Base-by-base conservation (phyloP, 345 rosid genomes). In the Rhodamnia argentea region DNA sequence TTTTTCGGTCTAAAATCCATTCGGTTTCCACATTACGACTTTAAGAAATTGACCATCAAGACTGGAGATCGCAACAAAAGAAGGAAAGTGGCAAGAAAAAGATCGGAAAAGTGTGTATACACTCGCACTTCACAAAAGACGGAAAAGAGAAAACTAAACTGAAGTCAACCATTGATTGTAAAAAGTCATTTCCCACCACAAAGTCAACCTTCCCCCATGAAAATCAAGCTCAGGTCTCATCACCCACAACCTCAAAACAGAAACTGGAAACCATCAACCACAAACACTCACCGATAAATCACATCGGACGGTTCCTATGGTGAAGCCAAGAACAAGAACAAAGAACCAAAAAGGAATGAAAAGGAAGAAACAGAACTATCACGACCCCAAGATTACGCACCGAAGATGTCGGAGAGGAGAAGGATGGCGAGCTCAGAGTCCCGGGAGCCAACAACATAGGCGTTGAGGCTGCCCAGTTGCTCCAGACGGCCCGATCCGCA, bases 321-420 rank as follows among this genome's bases (percentile, higher is more conserved):
- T 29, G 24, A 56, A 84, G 52, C 3, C 40, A 32, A 83, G 60
- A 20, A 83, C 54, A 23, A 53, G 32, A 70, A 75, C 59, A 27
- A 3, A 42, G n/a, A 70, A 62, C 60, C 6, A 3, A 86, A 20
- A 62, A 84, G 53, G 52, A 26, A 75, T 15, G 24, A 74, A 78
- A 58, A 74, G 47, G 2, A 56, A 40, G 11, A 40, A 62, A 11
- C 55, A 29, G 4, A 37, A 83, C 74, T 53, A 10, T 10, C 12
- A 22, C 44, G n/a, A 22, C 58, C 11, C 18, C 10, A 75, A 32
- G n/a, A 60, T 82, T 11, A 58, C 24, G 59, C 57, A 96, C 99
- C 98, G 84, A 29, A 93, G 83, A 92, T 8, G 86, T 93, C 92
- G 20, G 92, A 88, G 83, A 90, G 75, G 81, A 91, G 91, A 75